Evolutionary conservation across 805 yeast genomes (phyloP).

Genomic region (Scheffersomyces coipomensis): DNA sequence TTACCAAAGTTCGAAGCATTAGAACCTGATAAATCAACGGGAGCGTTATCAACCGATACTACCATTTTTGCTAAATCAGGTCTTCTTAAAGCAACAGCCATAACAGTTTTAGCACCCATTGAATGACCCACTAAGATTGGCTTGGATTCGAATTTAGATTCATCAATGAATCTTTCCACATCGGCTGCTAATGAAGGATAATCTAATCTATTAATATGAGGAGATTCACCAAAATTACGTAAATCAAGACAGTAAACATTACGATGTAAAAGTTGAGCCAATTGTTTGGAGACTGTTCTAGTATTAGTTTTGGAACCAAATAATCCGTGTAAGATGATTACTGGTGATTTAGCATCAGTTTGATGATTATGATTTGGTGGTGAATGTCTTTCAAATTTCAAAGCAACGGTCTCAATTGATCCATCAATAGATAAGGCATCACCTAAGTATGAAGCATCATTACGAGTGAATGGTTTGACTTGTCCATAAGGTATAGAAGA

Average conservation of each 20-base stretch:
- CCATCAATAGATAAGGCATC: constrained; percentile 30
- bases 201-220: constrained; percentile 68
- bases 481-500: not conserved
- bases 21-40: constrained; percentile 58
- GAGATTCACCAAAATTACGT: constrained; percentile 92
- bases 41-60: constrained; percentile 87
- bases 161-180: constrained; percentile 66
- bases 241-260: constrained; percentile 73
- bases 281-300: constrained; percentile 67
- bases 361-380: constrained; percentile 18
- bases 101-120: constrained; percentile 93
- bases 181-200: constrained; percentile 84
- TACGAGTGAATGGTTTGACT: constrained; percentile 3
- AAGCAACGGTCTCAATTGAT: constrained; percentile 48
- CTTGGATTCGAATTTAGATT: constrained; percentile 22
- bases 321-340: constrained; percentile 82
- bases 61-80: constrained; percentile 62
- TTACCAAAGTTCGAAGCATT: constrained; percentile 56
- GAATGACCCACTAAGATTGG: constrained; percentile 79
- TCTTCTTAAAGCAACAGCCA: constrained; percentile 75
- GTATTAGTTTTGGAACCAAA: constrained; percentile 85
- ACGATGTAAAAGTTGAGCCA: constrained; percentile 47
- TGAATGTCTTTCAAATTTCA: constrained; percentile 51
- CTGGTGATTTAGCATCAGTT: constrained; percentile 46
- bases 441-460: constrained; percentile 20